Conservation (phyloP, 768 basidiomycete genomes). For the Phaeolepiota aurea region DNA sequence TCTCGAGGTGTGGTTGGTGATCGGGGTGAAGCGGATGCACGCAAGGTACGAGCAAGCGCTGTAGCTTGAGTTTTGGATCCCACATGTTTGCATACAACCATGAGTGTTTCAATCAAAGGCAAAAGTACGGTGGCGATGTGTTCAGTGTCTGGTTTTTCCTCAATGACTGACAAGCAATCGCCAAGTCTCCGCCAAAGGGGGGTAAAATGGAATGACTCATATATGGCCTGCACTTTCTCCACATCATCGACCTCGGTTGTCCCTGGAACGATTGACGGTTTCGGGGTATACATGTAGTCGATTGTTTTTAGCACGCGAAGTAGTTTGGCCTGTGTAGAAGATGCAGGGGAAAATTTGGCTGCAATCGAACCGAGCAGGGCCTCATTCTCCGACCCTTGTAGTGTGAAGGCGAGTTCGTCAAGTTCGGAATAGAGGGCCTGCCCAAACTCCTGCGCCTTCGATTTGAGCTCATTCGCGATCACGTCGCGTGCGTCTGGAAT, state of each 20-base stretch:
- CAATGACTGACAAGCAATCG: constrained; percentile 80
- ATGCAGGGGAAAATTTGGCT: constrained; percentile 87
- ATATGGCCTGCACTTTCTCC: constrained; percentile 82
- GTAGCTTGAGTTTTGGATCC: constrained; percentile 51
- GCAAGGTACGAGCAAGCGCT: constrained; percentile 39
- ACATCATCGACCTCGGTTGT: constrained; percentile 43
- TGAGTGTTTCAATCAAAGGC: constrained; percentile 91
- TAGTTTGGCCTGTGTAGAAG: constrained; percentile 94
- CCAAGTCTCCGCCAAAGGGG: constrained; percentile 84
- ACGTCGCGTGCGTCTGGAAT: constrained; percentile 85
- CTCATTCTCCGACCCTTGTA: constrained; percentile 49
- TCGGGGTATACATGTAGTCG: constrained; percentile 88
- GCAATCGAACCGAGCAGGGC: constrained; percentile 61
- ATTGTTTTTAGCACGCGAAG: constrained; percentile 93
- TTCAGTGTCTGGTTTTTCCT: constrained; percentile 70
- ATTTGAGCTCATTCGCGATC: constrained; percentile 80
- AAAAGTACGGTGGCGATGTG: constrained; percentile 89
- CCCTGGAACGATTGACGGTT: constrained; percentile 27
- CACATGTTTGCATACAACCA: constrained; percentile 98
- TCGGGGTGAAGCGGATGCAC: constrained; percentile 61
- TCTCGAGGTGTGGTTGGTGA: constrained; percentile 64
- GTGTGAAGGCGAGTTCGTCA: constrained; percentile 58
- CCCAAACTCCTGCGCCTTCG: constrained; percentile 85
- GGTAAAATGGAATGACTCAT: constrained; percentile 86
- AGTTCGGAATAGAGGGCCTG: constrained; percentile 67